Evolutionary conservation across 2,329 filamentous ascomycete species (phyloP).

Genomic region (Neurospora sp.): DNA sequence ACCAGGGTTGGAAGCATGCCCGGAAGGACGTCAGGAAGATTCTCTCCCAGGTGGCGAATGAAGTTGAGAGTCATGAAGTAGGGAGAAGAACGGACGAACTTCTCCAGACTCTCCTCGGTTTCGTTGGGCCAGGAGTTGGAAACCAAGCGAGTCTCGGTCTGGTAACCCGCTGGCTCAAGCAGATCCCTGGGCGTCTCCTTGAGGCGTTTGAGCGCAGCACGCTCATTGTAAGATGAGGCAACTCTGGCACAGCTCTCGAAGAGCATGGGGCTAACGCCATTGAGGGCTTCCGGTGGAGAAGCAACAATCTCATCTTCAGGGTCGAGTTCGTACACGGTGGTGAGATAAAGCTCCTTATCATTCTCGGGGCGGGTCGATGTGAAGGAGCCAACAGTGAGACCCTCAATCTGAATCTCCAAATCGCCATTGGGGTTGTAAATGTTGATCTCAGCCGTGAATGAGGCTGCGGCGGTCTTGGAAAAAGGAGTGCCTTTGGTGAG

Average conservation of each 20-base stretch:
- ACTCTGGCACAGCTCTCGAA: slow-evolving; percentile 28
- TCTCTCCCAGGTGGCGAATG: slow-evolving; percentile 19
- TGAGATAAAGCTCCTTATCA: slow-evolving; percentile 27
- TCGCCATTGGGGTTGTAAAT: slow-evolving; percentile 22
- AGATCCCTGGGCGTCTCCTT: background rate
- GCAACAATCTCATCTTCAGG: slow-evolving; percentile 29
- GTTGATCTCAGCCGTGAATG: slow-evolving; percentile 27
- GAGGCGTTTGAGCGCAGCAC: background rate
- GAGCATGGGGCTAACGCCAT: slow-evolving; percentile 15
- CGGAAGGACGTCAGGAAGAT: slow-evolving; percentile 18
- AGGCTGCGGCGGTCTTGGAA: slow-evolving; percentile 16
- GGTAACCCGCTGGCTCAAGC: background rate
- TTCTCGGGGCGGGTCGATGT: slow-evolving; percentile 20
- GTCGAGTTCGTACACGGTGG: slow-evolving; percentile 28
- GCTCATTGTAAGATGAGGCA: slow-evolving; percentile 22
- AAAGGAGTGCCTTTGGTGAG: slow-evolving; percentile 20
- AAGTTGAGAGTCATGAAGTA: slow-evolving; percentile 22
- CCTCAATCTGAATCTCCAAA: slow-evolving; percentile 25
- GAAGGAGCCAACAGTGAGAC: slow-evolving; percentile 24
- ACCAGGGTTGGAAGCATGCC: slow-evolving; percentile 17
- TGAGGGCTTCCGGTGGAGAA: background rate
- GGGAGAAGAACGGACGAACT: slow-evolving; percentile 23
- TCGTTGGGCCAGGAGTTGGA: slow-evolving; percentile 17
- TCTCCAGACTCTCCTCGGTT: slow-evolving; percentile 20
- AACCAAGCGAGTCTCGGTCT: background rate